Evolutionary conservation across 352 stramenopile genomes (phyloP).

Genomic region (Phytophthora ramorum): DNA sequence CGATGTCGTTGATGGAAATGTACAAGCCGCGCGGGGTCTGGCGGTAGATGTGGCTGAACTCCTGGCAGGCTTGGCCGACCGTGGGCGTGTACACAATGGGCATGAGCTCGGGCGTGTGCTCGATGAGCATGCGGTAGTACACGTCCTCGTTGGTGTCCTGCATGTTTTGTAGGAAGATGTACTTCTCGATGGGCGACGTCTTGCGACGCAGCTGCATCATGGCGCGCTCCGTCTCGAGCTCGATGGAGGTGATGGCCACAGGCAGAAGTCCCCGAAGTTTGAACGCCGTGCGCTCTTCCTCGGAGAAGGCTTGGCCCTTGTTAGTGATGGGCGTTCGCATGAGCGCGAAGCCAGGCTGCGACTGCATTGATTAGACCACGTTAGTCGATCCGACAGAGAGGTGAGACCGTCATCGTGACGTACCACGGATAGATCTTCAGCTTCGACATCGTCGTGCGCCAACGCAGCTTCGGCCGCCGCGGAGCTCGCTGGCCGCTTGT

Average conservation of each 20-base stretch:
- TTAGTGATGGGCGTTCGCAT: constrained; percentile 91
- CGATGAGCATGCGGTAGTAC: constrained; percentile 92
- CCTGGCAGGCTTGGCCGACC: constrained; percentile 92
- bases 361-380: constrained; percentile 6
- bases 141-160: constrained; percentile 92
- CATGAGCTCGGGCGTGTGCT: constrained; percentile 93
- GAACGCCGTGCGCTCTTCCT: constrained; percentile 87
- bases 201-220: constrained; percentile 87
- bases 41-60: constrained; percentile 93
- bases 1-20: constrained; percentile 86
- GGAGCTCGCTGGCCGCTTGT: constrained; percentile 27
- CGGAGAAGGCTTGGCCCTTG: constrained; percentile 94
- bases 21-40: constrained; percentile 93
- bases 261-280: constrained; percentile 93
- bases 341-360: constrained; percentile 17
- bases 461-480: constrained; percentile 13
- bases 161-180: constrained; percentile 93
- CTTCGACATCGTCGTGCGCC: constrained; percentile 6
- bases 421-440: constrained; percentile 13
- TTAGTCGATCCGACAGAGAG: constrained; percentile 12
- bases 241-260: constrained; percentile 77
- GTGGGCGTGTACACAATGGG: constrained; percentile 98
- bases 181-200: constrained; percentile 92
- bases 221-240: constrained; percentile 90
- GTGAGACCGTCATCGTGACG: constrained; percentile 10